Percentiles rank a stretch among this genome's conserved stretches.
These are phyloP conservation scores for Ambrosia artemisiifolia DNA, from an alignment of 129 eudicot species.

Conservation along the genomic window DNA sequence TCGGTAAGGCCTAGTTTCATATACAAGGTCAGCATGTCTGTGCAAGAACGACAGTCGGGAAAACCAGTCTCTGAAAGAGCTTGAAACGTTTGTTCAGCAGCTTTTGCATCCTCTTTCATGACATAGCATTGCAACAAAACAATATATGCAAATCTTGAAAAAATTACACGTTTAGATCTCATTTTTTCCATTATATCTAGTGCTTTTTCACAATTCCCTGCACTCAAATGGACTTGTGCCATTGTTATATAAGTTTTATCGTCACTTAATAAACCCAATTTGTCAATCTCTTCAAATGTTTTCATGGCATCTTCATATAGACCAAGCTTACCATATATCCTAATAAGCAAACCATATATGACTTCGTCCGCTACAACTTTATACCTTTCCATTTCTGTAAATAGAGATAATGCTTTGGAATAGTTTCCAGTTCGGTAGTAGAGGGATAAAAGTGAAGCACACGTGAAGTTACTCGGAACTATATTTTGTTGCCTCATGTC, in stretches of 20 bases:
- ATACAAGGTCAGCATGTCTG: slow-evolving; percentile 60
- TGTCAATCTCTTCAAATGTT: slow-evolving; percentile 65
- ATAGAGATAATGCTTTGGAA: slow-evolving; percentile 78
- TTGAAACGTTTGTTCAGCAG: slow-evolving; percentile 60
- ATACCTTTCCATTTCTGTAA: slow-evolving; percentile 77
- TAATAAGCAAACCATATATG: slow-evolving; percentile 78
- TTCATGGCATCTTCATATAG: slow-evolving; percentile 73
- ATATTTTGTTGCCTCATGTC: slow-evolving; percentile 63
- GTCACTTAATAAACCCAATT: slow-evolving; percentile 61
- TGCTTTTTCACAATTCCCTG: slow-evolving; percentile 58
- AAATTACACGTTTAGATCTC: slow-evolving; percentile 45
- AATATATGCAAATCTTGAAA: slow-evolving; percentile 62
- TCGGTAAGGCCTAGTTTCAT: slow-evolving; percentile 48
- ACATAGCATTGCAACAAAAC: slow-evolving; percentile 72
- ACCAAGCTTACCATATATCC: slow-evolving; percentile 93
- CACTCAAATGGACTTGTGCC: slow-evolving; percentile 86
- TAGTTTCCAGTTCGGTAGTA: slow-evolving; percentile 72
- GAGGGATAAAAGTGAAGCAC: slow-evolving; percentile 89
- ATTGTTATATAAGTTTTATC: slow-evolving; percentile 80
- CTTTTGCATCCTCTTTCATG: slow-evolving; percentile 57
- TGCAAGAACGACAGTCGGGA: slow-evolving; percentile 69
- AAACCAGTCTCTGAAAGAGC: slow-evolving; percentile 66
- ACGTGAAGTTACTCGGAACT: slow-evolving; percentile 83
- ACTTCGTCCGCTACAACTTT: slow-evolving; percentile 76
- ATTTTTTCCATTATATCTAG: slow-evolving; percentile 53